Conservation (phyloP, 495 filamentous ascomycete genomes). For the Aspergillus carlsbadensis region DNA sequence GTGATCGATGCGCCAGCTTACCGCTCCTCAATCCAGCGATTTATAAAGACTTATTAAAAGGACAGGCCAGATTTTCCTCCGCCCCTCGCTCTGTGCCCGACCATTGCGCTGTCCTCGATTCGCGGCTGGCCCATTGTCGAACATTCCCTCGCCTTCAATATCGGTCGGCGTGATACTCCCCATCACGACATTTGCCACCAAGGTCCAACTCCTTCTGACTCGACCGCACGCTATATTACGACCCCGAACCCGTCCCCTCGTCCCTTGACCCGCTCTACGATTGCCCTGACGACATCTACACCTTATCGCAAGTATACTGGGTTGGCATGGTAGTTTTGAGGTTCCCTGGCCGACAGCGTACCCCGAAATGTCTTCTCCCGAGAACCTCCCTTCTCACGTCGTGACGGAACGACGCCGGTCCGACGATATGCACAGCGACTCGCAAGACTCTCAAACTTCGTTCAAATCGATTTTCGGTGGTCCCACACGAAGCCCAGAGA, state of each 20-base stretch:
- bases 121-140: slow-evolving; percentile 2
- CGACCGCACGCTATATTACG: neutral
- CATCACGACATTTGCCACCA: slow-evolving; percentile 1
- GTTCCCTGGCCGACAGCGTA: neutral
- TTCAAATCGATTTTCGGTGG: slow-evolving; percentile 26
- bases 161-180: neutral
- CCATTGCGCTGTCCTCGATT: neutral
- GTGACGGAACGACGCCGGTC: slow-evolving; percentile 8
- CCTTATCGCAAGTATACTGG: neutral
- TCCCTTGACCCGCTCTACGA: neutral
- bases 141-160: neutral
- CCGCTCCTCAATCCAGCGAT: neutral
- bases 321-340: neutral
- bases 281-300: neutral
- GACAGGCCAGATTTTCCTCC: slow-evolving; percentile 3
- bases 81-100: neutral
- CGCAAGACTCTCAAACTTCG: slow-evolving; percentile 6
- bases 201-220: neutral
- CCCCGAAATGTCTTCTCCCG: neutral
- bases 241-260: neutral
- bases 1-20: slow-evolving; percentile 16
- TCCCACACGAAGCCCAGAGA: slow-evolving; percentile 10
- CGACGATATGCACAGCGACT: neutral
- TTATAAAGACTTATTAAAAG: neutral
- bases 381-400: neutral